Conservation (phyloP, 805 yeast species). For the Maudiozyma saulgeensis region DNA sequence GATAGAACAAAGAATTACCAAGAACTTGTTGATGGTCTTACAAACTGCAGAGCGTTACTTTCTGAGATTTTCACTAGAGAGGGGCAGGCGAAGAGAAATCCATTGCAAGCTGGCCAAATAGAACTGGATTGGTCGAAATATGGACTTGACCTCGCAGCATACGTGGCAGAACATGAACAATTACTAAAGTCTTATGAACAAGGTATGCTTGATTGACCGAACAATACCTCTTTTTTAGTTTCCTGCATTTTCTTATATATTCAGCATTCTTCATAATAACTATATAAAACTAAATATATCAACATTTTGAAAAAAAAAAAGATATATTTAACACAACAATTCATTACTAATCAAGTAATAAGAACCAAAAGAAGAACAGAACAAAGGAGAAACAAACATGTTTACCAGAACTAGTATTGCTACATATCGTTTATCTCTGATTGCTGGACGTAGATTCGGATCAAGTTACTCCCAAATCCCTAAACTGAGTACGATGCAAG, state of each 20-base stretch:
- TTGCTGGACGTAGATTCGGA: constrained; percentile 3
- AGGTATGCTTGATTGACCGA: constrained; percentile 11
- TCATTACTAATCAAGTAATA: no score
- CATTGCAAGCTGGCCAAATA: background rate
- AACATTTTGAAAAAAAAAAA: background rate
- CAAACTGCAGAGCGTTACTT: constrained; percentile 17
- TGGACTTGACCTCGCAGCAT: constrained; percentile 20
- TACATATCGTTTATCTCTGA: background rate
- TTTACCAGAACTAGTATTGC: background rate
- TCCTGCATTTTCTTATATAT: background rate
- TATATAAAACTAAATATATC: no score
- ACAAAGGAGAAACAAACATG: background rate
- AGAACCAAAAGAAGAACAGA: no score
- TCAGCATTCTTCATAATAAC: background rate
- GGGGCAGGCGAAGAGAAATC: constrained; percentile 8
- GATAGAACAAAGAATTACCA: constrained; percentile 24
- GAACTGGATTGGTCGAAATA: constrained; percentile 20
- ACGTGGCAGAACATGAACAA: constrained; percentile 14
- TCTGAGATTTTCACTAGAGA: constrained; percentile 26
- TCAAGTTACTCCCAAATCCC: constrained; percentile 22
- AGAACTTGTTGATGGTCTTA: constrained; percentile 23
- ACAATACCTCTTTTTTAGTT: background rate
- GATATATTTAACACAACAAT: background rate
- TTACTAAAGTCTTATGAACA: constrained; percentile 12
- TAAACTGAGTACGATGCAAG: constrained; percentile 28